Evolutionary conservation across 306 rosid genomes (phyloP), one percentile per base, ranked within the genome.

Genomic region (Dryas octopetala): DNA sequence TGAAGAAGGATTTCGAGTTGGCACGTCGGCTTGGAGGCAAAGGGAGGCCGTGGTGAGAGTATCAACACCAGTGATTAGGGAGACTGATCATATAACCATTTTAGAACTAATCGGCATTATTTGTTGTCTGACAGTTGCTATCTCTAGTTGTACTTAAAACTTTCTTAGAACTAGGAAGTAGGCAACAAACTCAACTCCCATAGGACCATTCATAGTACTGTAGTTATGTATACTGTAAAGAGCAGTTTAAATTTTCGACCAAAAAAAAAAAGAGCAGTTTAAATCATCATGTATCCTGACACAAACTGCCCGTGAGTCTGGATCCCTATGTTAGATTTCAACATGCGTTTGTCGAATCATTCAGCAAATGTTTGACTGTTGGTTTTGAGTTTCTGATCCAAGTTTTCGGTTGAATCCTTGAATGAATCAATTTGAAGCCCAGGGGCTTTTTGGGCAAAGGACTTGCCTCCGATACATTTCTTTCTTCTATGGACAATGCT

Each of bases 1-100:
- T 95, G 99, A 92, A 74, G 85, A 92, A 88, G 84, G 99, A 95
- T 86, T 43, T 95, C 14, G 96, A 95, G 83, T 83, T 95, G 91
- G 93, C 97, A 3, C 93, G 98, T 49, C 85, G 96, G 72, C 81
- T 95, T 64, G 88, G 89, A 69, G 85, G 91, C 49, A 70, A 76
- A 80, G 95, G 91, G 58, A 86, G 91, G 80, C 89, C 87, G 58
- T 91, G 97, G 91, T 93, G 76, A 93, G 63, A 78, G 66, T 55
- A 17, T 40, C n/a, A 5, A 5, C 6, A 17, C n/a, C 14, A 66
- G 38, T 32, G 38, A 32, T 32, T 32, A 32, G 38, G 38, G 38
- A 32, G 38, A 77, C 73, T 59, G 62, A 44, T 70, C 71, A 67
- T 57, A 26, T 46, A 65, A 80, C 55, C 82, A 60, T 55, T 73